Evolutionary conservation across 2,329 filamentous ascomycete species (phyloP).

Genomic region (Epichloe sp.): DNA sequence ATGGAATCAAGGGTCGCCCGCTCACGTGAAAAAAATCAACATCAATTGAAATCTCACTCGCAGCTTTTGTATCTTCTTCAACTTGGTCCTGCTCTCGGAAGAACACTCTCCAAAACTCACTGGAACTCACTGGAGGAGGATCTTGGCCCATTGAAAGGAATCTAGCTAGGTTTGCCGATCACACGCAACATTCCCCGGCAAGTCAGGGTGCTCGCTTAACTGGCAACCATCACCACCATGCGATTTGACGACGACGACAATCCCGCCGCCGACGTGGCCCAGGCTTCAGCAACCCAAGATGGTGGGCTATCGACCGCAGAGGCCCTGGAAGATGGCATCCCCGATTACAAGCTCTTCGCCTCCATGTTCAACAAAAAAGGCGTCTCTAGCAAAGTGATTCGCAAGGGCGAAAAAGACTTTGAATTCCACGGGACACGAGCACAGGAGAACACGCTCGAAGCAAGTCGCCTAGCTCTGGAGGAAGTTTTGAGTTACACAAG

Average conservation of each 20-base stretch:
- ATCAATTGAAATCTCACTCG: neutral
- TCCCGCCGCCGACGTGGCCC: slow-evolving; percentile 13
- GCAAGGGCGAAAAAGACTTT: slow-evolving; percentile 94
- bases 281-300: slow-evolving; percentile 12
- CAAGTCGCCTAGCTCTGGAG: slow-evolving; percentile 79
- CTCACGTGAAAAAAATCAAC: neutral
- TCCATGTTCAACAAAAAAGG: slow-evolving; percentile 37
- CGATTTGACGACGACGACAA: slow-evolving; percentile 32
- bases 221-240: slow-evolving; percentile 15
- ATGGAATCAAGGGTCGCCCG: no score
- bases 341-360: slow-evolving; percentile 69
- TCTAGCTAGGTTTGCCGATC: no score
- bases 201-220: neutral
- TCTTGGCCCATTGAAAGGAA: neutral
- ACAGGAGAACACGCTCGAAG: slow-evolving; percentile 65
- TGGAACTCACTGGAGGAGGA: neutral
- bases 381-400: slow-evolving; percentile 53
- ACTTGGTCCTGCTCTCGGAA: neutral
- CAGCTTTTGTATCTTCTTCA: neutral
- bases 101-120: neutral
- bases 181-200: neutral
- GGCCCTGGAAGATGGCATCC: slow-evolving; percentile 63
- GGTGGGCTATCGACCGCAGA: slow-evolving; percentile 31
- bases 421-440: slow-evolving; percentile 79
- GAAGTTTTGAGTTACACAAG: slow-evolving; percentile 69